Conservation (phyloP, 805 yeast genomes). For the Pichia membranifaciens region DNA sequence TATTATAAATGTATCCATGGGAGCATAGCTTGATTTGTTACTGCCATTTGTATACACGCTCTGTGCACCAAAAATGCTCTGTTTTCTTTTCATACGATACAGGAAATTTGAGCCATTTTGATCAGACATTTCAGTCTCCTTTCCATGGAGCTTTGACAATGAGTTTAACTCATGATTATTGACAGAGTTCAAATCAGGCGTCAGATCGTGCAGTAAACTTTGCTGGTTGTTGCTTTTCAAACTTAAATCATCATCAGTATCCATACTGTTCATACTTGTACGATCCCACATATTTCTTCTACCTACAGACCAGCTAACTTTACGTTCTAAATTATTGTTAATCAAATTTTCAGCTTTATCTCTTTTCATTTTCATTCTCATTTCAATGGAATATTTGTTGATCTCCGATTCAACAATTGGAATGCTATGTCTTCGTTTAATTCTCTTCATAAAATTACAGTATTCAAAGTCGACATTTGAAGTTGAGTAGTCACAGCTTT, state of each 20-base stretch:
- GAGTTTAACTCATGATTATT: too few relatives aligned
- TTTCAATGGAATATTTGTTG: slow-evolving; percentile 25
- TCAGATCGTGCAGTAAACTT: too few relatives aligned
- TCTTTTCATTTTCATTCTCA: slow-evolving; percentile 14
- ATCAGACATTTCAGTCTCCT: neutral
- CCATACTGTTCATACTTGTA: neutral
- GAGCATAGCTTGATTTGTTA: neutral
- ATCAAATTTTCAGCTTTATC: slow-evolving; percentile 8
- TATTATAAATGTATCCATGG: neutral
- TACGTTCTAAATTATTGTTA: slow-evolving; percentile 16
- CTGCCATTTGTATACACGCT: slow-evolving; percentile 1
- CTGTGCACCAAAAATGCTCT: slow-evolving; percentile 10
- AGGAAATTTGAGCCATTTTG: neutral
- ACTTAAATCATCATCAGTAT: neutral
- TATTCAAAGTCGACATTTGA: slow-evolving; percentile 17
- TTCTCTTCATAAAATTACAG: slow-evolving; percentile 18
- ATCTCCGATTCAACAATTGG: slow-evolving; percentile 33
- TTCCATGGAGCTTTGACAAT: too few relatives aligned
- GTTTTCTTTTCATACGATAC: neutral
- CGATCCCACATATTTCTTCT: slow-evolving; percentile 3
- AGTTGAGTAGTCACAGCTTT: neutral
- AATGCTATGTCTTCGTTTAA: slow-evolving; percentile 35
- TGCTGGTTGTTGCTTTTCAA: neutral
- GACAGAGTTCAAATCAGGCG: neutral
- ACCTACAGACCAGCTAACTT: slow-evolving; percentile 5